A percentile compares a stretch with the other conserved stretches of the same genome.
These are phyloP conservation scores for Aspergillus texensis DNA, from an alignment of 2,329 filamentous ascomycete genomes.

Conservation along the genomic window DNA sequence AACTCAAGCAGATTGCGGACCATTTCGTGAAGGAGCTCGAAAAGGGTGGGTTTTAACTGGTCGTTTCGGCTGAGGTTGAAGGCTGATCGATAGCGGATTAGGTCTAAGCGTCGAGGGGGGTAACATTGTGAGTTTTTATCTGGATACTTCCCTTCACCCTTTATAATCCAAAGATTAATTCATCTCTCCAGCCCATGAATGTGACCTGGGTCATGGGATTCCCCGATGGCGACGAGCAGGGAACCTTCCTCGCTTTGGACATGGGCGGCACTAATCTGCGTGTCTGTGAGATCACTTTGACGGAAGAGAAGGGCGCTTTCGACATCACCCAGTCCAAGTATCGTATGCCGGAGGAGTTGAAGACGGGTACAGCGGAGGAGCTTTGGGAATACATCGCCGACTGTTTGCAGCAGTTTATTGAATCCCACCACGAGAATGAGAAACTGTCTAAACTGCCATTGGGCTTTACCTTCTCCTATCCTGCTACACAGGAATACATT, in stretches of 20 bases:
- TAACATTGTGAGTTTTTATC: slow-evolving; percentile 73
- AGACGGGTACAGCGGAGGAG: slow-evolving; percentile 79
- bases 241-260: slow-evolving; percentile 85
- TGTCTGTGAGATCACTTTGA: slow-evolving; percentile 89
- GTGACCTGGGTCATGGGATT: slow-evolving; percentile 93
- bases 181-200: slow-evolving; percentile 78
- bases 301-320: slow-evolving; percentile 84
- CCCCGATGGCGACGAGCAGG: slow-evolving; percentile 83
- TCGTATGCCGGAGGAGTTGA: slow-evolving; percentile 89
- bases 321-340: slow-evolving; percentile 97
- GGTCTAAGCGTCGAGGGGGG: slow-evolving; percentile 85
- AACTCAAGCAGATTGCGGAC: slow-evolving; percentile 85
- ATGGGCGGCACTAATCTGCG: slow-evolving; percentile 96
- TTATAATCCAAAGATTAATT: neutral
- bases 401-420: slow-evolving; percentile 86
- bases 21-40: slow-evolving; percentile 88
- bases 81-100: slow-evolving; percentile 35
- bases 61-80: neutral
- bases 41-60: slow-evolving; percentile 64
- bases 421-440: slow-evolving; percentile 74
- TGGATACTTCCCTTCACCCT: neutral
- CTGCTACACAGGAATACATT: slow-evolving; percentile 89
- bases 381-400: slow-evolving; percentile 95
- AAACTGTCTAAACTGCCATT: slow-evolving; percentile 68
- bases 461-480: slow-evolving; percentile 96